phyloP scores from a whole-genome alignment of 163 green algal species.

The Scenedesmus sp. region DNA sequence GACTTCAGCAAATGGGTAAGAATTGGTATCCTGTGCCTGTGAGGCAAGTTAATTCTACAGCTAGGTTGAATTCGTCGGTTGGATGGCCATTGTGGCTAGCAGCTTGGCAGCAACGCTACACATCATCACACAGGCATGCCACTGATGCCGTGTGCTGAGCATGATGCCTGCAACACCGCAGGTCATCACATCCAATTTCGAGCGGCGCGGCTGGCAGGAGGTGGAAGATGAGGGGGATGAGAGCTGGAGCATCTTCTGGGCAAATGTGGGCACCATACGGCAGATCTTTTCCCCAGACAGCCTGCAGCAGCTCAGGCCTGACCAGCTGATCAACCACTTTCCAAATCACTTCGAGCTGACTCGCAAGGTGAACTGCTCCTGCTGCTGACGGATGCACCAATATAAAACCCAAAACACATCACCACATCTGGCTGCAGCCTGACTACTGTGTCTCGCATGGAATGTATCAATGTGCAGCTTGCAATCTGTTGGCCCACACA shows the following conservation, averaged over 20 bases:
- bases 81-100: not conserved
- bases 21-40: not conserved
- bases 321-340: slow-evolving; percentile 89
- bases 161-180: slow-evolving; percentile 18
- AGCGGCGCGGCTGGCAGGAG: slow-evolving; percentile 68
- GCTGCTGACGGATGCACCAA: not conserved
- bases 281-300: slow-evolving; percentile 74
- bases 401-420: not conserved
- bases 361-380: slow-evolving; percentile 67
- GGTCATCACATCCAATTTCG: slow-evolving; percentile 75
- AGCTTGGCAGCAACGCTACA: no score
- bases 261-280: slow-evolving; percentile 69
- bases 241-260: slow-evolving; percentile 85
- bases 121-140: not conserved
- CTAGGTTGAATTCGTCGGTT: not conserved
- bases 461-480: no score
- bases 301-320: slow-evolving; percentile 64
- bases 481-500: not conserved
- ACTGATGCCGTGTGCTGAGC: not conserved
- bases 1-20: slow-evolving; percentile 72
- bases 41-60: not conserved
- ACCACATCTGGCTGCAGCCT: no score
- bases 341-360: slow-evolving; percentile 90
- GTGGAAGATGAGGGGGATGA: slow-evolving; percentile 44
- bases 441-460: no score